Percentiles rank a stretch among this genome's conserved stretches.
Evolutionary conservation across 192 early-diverging fungal genomes (phyloP).

Genomic region (Geranomyces michiganensis): DNA sequence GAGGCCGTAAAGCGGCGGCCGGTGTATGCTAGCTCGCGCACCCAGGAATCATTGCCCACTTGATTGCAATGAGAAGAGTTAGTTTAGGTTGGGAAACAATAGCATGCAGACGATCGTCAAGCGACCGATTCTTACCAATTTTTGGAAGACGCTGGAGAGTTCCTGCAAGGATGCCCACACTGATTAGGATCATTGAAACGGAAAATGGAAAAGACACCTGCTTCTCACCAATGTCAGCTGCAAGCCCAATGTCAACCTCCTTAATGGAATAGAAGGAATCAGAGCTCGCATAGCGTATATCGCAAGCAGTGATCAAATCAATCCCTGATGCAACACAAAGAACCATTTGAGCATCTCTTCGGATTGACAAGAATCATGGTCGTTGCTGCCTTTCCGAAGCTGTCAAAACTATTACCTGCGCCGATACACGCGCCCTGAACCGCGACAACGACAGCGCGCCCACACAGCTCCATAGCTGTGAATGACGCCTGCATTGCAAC

Average conservation of each 20-base stretch:
- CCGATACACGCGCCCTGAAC: conserved; percentile 87
- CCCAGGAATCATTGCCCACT: conserved; percentile 87
- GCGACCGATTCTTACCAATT: conserved; percentile 48
- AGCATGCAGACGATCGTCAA: no score
- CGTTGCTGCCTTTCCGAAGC: no score
- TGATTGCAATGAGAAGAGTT: no score
- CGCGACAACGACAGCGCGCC: conserved; percentile 87
- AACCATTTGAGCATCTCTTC: neutral
- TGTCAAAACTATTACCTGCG: no score
- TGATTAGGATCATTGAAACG: no score
- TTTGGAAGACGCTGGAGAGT: conserved; percentile 95
- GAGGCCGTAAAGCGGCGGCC: conserved; percentile 69
- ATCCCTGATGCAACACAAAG: conserved; percentile 55
- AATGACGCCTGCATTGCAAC: conserved; percentile 50
- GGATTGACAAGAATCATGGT: neutral
- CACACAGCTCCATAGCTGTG: conserved; percentile 79
- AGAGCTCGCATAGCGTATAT: conserved; percentile 79
- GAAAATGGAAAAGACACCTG: neutral
- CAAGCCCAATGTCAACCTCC: conserved; percentile 92
- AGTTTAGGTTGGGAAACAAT: no score
- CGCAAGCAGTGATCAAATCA: conserved; percentile 89
- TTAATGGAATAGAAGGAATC: conserved; percentile 86
- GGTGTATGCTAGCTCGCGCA: conserved; percentile 88
- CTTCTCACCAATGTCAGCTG: conserved; percentile 68
- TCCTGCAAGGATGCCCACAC: conserved; percentile 48